phyloP scores from a whole-genome alignment of 345 rosid genomes.

The Eucalyptus tenuipes region DNA sequence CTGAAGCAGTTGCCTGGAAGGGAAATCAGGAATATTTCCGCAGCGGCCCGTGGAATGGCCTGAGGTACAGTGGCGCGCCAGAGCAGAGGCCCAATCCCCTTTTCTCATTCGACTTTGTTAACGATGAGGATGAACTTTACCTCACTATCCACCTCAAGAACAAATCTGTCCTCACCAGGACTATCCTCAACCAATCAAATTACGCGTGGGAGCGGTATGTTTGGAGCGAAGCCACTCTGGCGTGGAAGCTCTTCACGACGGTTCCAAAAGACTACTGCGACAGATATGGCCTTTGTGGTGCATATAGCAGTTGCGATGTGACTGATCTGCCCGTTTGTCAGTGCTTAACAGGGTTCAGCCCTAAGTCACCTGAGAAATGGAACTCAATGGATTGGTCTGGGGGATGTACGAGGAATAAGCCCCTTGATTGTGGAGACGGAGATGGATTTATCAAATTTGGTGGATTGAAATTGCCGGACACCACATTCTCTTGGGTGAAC shows the following conservation, averaged over 20 bases:
- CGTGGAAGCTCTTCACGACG: constrained; percentile 16
- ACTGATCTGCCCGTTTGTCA: constrained; percentile 12
- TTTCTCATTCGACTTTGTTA: constrained; percentile 10
- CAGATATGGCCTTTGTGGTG: constrained; percentile 18
- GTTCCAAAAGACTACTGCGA: constrained; percentile 40
- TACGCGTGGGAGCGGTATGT: constrained; percentile 9
- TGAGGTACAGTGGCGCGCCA: constrained; percentile 32
- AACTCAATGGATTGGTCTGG: not conserved
- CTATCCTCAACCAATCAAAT: constrained; percentile 5
- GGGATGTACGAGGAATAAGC: constrained; percentile 11
- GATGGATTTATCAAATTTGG: constrained; percentile 3
- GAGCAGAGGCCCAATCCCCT: constrained; percentile 8
- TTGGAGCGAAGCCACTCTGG: constrained; percentile 20
- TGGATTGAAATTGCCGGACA: constrained; percentile 10
- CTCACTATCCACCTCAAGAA: constrained; percentile 4
- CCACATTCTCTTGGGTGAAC: constrained; percentile 7
- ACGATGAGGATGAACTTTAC: constrained; percentile 9
- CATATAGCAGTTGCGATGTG: constrained; percentile 15
- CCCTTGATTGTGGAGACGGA: constrained; percentile 2
- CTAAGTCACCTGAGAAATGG: constrained; percentile 13
- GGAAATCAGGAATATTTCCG: constrained; percentile 3
- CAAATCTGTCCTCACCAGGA: constrained; percentile 11
- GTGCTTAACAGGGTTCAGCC: constrained; percentile 6
- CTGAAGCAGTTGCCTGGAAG: constrained; percentile 15
- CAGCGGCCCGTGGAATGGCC: constrained; percentile 44